These are phyloP conservation scores for Trichoderma sp. DNA, from an alignment of 2,329 filamentous ascomycete species.

Conservation along the genomic window DNA sequence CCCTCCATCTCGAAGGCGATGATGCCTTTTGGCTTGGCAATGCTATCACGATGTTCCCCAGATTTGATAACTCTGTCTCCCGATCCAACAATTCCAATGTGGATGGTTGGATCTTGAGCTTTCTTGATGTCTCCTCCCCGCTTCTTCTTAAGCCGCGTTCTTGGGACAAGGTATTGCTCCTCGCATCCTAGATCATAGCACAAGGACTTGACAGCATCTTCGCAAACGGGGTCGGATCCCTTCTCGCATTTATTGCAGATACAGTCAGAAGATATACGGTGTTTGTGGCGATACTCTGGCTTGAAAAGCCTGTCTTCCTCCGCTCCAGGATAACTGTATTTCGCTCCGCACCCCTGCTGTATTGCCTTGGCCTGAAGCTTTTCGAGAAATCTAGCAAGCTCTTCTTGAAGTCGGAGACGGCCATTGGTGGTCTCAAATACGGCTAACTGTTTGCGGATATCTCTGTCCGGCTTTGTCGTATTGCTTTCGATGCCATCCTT, in stretches of 20 bases:
- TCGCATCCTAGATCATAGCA: background rate
- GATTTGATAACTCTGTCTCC: conserved; percentile 47
- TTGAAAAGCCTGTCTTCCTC: conserved; percentile 39
- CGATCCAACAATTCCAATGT: conserved; percentile 32
- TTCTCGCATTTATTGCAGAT: background rate
- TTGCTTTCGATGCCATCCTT: conserved; percentile 36
- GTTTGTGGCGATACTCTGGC: conserved; percentile 41
- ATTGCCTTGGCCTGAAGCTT: conserved; percentile 23
- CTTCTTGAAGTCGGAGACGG: conserved; percentile 11
- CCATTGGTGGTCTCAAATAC: conserved; percentile 31
- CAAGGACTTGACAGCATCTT: background rate
- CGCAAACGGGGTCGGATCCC: background rate
- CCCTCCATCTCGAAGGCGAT: conserved; percentile 41
- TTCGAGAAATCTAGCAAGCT: conserved; percentile 25
- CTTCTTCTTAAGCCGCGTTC: background rate
- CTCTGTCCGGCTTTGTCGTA: conserved; percentile 33
- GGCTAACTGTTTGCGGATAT: conserved; percentile 38
- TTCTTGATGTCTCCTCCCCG: background rate
- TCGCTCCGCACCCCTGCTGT: conserved; percentile 3
- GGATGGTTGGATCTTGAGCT: background rate
- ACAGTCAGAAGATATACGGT: conserved; percentile 31
- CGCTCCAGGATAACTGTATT: conserved; percentile 36
- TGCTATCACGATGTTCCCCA: conserved; percentile 39
- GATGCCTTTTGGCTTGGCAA: conserved; percentile 32
- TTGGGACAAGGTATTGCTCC: background rate